Evolutionary conservation across 2,329 filamentous ascomycete species (phyloP).

Genomic region (Amylocarpus encephaloides): DNA sequence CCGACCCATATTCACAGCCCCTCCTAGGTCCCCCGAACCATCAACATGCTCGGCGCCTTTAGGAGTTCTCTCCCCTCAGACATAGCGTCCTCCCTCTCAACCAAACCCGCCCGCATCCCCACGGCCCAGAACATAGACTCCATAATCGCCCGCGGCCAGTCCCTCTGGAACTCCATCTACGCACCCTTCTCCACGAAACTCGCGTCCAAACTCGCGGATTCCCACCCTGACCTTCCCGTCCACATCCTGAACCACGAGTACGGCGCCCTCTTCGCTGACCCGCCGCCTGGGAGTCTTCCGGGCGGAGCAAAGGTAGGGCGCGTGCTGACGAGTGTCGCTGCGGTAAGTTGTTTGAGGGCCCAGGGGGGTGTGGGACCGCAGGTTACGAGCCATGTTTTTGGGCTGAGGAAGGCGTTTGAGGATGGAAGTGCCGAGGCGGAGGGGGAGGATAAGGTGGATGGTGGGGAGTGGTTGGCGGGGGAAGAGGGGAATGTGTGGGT

Average conservation of each 20-base stretch:
- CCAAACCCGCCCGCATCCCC: constrained; percentile 42
- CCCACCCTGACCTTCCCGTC: constrained; percentile 75
- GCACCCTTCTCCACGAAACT: constrained; percentile 67
- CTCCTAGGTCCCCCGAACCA: constrained; percentile 63
- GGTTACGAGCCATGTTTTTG: constrained; percentile 75
- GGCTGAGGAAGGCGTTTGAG: constrained; percentile 67
- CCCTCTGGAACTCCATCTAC: constrained; percentile 73
- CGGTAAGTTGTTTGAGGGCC: constrained; percentile 66
- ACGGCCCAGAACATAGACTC: constrained; percentile 44
- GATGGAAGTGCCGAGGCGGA: constrained; percentile 51
- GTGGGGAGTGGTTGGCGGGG: constrained; percentile 53
- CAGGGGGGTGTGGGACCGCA: constrained; percentile 80
- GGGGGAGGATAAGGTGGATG: constrained; percentile 42
- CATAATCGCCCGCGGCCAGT: constrained; percentile 52
- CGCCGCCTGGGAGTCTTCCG: constrained; percentile 35
- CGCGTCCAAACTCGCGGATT: constrained; percentile 60
- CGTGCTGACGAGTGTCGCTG: constrained; percentile 66
- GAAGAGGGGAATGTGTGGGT: constrained; percentile 62
- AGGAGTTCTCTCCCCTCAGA: constrained; percentile 52
- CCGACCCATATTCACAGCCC: no score
- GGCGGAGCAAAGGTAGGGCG: constrained; percentile 54
- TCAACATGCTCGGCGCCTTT: constrained; percentile 75
- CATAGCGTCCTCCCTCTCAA: constrained; percentile 48
- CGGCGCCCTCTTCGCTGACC: constrained; percentile 65
- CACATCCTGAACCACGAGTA: constrained; percentile 74